phyloP scores from a whole-genome alignment of 106 monocot genomes.

The Hemerocallis citrina region DNA sequence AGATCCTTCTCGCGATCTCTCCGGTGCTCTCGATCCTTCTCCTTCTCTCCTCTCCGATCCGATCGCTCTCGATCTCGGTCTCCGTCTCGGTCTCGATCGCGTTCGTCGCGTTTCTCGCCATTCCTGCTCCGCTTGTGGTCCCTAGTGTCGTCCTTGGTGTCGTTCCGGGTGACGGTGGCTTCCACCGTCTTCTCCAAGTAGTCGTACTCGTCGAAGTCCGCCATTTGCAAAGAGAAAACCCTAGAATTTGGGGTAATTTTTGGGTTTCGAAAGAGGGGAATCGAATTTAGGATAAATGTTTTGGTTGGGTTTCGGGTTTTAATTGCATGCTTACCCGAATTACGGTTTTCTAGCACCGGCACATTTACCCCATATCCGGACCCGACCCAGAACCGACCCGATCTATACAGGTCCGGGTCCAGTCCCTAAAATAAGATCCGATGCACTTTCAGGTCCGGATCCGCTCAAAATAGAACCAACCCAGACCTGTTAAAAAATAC shows the following conservation, averaged over 20 bases:
- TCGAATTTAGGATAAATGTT: too few relatives aligned
- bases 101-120: background rate
- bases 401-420: too few relatives aligned
- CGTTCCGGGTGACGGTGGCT: slow-evolving; percentile 3
- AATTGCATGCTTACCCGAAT: too few relatives aligned
- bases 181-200: slow-evolving; percentile 29
- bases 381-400: too few relatives aligned
- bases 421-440: too few relatives aligned
- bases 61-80: slow-evolving; percentile 8
- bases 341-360: too few relatives aligned
- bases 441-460: too few relatives aligned
- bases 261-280: too few relatives aligned
- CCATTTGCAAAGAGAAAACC: background rate
- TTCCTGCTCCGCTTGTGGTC: background rate
- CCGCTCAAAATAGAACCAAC: too few relatives aligned
- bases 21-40: slow-evolving; percentile 14
- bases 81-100: background rate
- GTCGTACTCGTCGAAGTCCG: slow-evolving; percentile 44
- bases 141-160: background rate
- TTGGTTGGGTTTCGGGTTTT: too few relatives aligned
- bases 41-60: slow-evolving; percentile 3
- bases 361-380: too few relatives aligned
- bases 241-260: background rate
- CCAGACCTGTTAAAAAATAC: too few relatives aligned
- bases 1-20: slow-evolving; percentile 3